phyloP scores from a whole-genome alignment of 2,329 filamentous ascomycete genomes.

The Xylariaceae sp. region DNA sequence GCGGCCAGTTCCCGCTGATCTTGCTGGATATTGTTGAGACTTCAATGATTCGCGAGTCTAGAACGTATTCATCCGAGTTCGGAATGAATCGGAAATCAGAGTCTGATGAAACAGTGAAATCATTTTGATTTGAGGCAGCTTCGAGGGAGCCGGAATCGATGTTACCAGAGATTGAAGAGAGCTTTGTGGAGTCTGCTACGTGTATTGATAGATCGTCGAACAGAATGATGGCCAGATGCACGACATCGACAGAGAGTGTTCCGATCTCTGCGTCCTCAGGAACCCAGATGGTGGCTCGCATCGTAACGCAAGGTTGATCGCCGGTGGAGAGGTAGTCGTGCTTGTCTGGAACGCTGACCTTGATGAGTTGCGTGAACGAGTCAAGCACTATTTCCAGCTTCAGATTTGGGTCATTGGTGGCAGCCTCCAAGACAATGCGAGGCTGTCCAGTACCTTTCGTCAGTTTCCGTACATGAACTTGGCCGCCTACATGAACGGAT shows the following conservation, averaged over 20 bases:
- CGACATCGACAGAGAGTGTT: constrained; percentile 34
- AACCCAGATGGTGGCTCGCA: constrained; percentile 47
- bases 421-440: constrained; percentile 42
- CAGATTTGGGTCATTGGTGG: constrained; percentile 45
- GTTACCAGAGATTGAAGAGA: constrained; percentile 40
- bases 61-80: constrained; percentile 36
- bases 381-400: constrained; percentile 34
- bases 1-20: constrained; percentile 49
- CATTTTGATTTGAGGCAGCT: constrained; percentile 20
- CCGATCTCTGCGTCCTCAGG: constrained; percentile 41
- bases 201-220: constrained; percentile 36
- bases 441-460: constrained; percentile 33
- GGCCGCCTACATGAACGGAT: constrained; percentile 42
- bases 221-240: constrained; percentile 38
- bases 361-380: constrained; percentile 36
- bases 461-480: constrained; percentile 42
- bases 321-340: constrained; percentile 28
- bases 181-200: constrained; percentile 33
- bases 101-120: not conserved
- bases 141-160: constrained; percentile 36
- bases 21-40: constrained; percentile 42
- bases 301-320: constrained; percentile 44
- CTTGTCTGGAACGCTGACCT: constrained; percentile 38
- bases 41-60: constrained; percentile 43
- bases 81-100: constrained; percentile 25